These are phyloP conservation scores for Lunularia cruciata DNA, from an alignment of 225 moss, liverwort and hornwort genomes.

Conservation along the genomic window DNA sequence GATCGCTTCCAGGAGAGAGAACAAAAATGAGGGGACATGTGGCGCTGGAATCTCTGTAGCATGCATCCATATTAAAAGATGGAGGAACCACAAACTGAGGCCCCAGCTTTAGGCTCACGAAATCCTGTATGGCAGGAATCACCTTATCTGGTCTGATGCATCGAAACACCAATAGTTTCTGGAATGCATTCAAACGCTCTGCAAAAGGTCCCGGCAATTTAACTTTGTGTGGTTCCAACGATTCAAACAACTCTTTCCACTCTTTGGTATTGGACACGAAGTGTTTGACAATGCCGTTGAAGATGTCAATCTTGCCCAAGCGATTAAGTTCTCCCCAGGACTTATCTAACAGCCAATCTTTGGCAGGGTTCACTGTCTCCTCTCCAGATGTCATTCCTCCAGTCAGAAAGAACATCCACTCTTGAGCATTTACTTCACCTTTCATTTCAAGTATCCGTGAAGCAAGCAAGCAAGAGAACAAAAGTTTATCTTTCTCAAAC, in stretches of 20 bases:
- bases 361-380: slow-evolving; percentile 65
- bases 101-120: slow-evolving; percentile 68
- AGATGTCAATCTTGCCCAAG: slow-evolving; percentile 46
- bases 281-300: slow-evolving; percentile 57
- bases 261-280: slow-evolving; percentile 41
- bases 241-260: slow-evolving; percentile 72
- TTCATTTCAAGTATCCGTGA: slow-evolving; percentile 70
- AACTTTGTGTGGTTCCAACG: slow-evolving; percentile 71
- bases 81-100: slow-evolving; percentile 77
- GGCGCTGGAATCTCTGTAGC: slow-evolving; percentile 79
- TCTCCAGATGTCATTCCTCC: slow-evolving; percentile 77
- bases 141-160: slow-evolving; percentile 92
- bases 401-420: slow-evolving; percentile 91
- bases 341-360: slow-evolving; percentile 71
- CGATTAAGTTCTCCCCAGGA: slow-evolving; percentile 79
- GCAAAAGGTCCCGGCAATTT: slow-evolving; percentile 47
- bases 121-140: slow-evolving; percentile 86
- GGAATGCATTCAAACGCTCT: slow-evolving; percentile 43
- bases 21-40: slow-evolving; percentile 86
- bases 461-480: slow-evolving; percentile 72
- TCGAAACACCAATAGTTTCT: slow-evolving; percentile 63
- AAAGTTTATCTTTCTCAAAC: slow-evolving; percentile 92
- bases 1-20: slow-evolving; percentile 86
- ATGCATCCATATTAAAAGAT: slow-evolving; percentile 72
- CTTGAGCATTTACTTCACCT: slow-evolving; percentile 61